Conservation (phyloP, 176 grass and related monocot species). For the Urochloa ruziziensis region DNA sequence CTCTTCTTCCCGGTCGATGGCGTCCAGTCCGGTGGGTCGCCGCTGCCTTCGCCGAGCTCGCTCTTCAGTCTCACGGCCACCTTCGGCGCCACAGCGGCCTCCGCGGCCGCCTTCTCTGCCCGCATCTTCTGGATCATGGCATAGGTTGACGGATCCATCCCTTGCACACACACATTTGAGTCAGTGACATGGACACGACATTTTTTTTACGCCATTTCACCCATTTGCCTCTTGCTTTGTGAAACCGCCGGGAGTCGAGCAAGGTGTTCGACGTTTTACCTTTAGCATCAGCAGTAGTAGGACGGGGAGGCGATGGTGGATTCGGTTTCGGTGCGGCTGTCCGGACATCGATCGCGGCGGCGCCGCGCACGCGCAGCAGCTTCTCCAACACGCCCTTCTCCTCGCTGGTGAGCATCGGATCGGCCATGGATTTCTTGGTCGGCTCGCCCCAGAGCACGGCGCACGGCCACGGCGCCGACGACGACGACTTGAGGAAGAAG, state of each 20-base stretch:
- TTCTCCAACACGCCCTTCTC: not conserved
- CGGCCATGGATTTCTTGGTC: not conserved
- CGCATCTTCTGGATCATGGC: not conserved
- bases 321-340: not conserved
- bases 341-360: not conserved
- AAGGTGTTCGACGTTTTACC: not conserved
- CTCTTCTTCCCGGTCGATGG: slow-evolving; percentile 18
- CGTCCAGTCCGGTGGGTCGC: not conserved
- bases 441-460: slow-evolving; percentile 22
- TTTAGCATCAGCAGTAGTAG: not conserved
- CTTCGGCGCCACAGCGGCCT: not conserved
- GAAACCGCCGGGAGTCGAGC: not conserved
- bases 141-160: not conserved
- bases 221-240: too few species aligned
- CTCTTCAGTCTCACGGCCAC: not conserved
- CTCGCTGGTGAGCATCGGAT: not conserved
- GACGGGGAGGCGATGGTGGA: not conserved
- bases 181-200: too few species aligned
- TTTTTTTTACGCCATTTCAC: too few species aligned
- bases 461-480: slow-evolving; percentile 16
- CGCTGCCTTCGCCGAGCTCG: not conserved
- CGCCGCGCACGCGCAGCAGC: not conserved
- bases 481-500: slow-evolving; percentile 3
- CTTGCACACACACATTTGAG: not conserved
- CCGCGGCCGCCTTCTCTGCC: not conserved